Evolutionary conservation across 108 stramenopile species (phyloP).

Genomic region (Nitzschia sp.): DNA sequence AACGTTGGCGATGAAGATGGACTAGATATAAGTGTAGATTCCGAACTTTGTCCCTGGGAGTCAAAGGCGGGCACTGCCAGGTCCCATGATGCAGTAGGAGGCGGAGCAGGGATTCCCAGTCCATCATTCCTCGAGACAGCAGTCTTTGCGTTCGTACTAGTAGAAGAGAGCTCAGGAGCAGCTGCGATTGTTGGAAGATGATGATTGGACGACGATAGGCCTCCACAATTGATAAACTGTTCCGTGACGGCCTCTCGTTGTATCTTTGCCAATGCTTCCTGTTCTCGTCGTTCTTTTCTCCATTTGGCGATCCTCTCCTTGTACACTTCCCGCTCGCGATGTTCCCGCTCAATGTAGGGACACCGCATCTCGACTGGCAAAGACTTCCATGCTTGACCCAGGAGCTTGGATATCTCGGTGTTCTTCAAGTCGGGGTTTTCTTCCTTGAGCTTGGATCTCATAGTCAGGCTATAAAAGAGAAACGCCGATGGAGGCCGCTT

Average conservation of each 20-base stretch:
- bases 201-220: background rate
- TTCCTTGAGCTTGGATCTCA: constrained; percentile 38
- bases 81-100: too few relatives aligned
- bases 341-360: constrained; percentile 43
- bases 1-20: too few relatives aligned
- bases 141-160: too few relatives aligned
- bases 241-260: constrained; percentile 5
- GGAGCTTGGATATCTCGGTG: constrained; percentile 51
- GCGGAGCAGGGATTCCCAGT: too few relatives aligned
- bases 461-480: constrained; percentile 45
- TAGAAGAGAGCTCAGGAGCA: too few relatives aligned
- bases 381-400: constrained; percentile 46
- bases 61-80: too few relatives aligned
- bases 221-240: background rate
- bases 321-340: constrained; percentile 30
- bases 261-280: background rate
- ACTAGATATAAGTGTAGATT: too few relatives aligned
- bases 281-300: constrained; percentile 20
- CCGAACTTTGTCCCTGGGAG: too few relatives aligned
- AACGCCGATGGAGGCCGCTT: constrained; percentile 61
- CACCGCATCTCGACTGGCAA: constrained; percentile 45
- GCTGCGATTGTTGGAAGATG: too few relatives aligned
- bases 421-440: constrained; percentile 47
- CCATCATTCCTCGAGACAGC: too few relatives aligned
- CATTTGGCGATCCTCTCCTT: constrained; percentile 35